Percentiles rank a stretch among this genome's conserved stretches.
phyloP scores from a whole-genome alignment of 1,284 basidiomycete genomes.

The Inonotus hispidus region DNA sequence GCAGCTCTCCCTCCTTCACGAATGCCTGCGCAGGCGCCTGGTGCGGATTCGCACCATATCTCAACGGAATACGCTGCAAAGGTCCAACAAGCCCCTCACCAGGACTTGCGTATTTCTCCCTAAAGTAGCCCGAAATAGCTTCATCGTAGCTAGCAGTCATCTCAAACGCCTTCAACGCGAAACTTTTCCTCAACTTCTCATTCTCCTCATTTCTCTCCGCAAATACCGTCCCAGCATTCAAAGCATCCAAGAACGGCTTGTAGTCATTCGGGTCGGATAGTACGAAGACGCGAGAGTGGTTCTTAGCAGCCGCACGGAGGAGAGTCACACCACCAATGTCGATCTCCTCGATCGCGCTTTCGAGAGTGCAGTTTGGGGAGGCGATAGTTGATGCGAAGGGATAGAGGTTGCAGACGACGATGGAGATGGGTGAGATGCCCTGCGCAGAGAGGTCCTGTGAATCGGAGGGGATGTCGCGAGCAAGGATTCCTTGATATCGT shows the following conservation, averaged over 20 bases:
- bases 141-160: slow-evolving; percentile 94
- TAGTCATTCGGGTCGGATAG: slow-evolving; percentile 97
- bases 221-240: slow-evolving; percentile 48
- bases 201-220: slow-evolving; percentile 54
- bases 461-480: slow-evolving; percentile 84
- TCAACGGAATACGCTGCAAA: slow-evolving; percentile 81
- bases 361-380: slow-evolving; percentile 84
- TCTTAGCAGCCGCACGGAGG: slow-evolving; percentile 97
- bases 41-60: slow-evolving; percentile 98
- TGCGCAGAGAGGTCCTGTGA: slow-evolving; percentile 77
- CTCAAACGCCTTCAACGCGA: slow-evolving; percentile 98
- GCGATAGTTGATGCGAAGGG: slow-evolving; percentile 92
- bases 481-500: slow-evolving; percentile 68
- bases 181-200: slow-evolving; percentile 65
- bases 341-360: slow-evolving; percentile 91
- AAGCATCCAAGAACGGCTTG: slow-evolving; percentile 72
- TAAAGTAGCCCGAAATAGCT: slow-evolving; percentile 95
- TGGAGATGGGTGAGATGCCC: slow-evolving; percentile 83
- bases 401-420: slow-evolving; percentile 99
- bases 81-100: slow-evolving; percentile 65
- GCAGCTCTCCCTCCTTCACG: slow-evolving; percentile 84
- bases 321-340: slow-evolving; percentile 99
- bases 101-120: slow-evolving; percentile 88
- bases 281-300: slow-evolving; percentile 91
- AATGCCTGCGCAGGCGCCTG: slow-evolving; percentile 98